Evolutionary conservation across 495 filamentous ascomycete genomes (phyloP), one percentile per base, ranked within the genome.

Genomic region (Hyaloscypha bicolor): DNA sequence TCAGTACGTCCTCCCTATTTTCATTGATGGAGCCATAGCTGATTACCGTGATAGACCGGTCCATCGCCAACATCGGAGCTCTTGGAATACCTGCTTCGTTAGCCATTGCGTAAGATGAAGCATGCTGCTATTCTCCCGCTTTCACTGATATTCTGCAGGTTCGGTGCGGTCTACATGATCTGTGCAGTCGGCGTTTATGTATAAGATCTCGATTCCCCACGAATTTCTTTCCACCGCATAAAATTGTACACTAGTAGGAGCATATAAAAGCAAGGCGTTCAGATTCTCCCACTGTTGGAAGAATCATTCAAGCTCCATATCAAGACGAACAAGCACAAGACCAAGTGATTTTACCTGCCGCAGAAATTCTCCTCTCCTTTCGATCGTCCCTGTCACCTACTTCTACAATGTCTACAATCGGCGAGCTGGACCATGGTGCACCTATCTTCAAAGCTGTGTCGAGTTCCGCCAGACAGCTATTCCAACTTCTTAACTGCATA

Each of bases 121-220:
- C 42, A 37, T 55, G 33, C 59, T 35, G 71, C 21, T 6, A 37
- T 12, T 2, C 19, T 9, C 21, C 1, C 29, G 9, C 35, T 31
- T 9, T 2, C 11, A 19, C 57, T 74, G 37, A 66, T 6, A 53
- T 11, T 61, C 64, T 31, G 4, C 75, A 99, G 95, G 52, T 93
- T 97, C 77, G 95, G 96, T 69, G 91, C 94, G 55, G 93, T 98
- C 25, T 96, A 92, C 83, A 94, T 97, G 89, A 97, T 99, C 76
- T 99, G 95, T 79, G 95, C 93, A 29, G 95, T 93, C 76, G 95
- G 95, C 74, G 96, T 99, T 75, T 99, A 99, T 88, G 95, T 99
- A 79, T 99, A 88, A 76, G 80, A 79, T 79, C 81, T 77, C 60
- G 32, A 66, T 51, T 51, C 52, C 31, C 65, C 35, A 65, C 69